phyloP scores from a whole-genome alignment of 148 eudicot species.

The Rhododendron ovatum region DNA sequence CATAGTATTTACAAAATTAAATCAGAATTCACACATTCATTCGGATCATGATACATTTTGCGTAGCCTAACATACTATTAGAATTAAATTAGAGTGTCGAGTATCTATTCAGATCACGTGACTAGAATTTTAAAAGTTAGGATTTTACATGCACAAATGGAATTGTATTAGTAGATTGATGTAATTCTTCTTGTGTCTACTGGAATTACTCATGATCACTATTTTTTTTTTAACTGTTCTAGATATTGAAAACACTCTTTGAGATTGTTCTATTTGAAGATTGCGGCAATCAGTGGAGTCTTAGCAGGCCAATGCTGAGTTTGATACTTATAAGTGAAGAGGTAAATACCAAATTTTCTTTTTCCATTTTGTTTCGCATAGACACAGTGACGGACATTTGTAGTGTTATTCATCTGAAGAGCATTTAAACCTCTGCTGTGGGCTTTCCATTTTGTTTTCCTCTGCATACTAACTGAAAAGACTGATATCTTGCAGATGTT shows the following conservation, averaged over 20 bases:
- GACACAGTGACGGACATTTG: neutral
- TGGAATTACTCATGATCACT: neutral
- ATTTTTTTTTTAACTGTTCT: conserved; percentile 21
- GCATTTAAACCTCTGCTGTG: neutral
- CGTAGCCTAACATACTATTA: no score
- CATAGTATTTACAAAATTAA: no score
- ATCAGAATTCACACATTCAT: no score
- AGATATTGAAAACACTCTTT: conserved; percentile 82
- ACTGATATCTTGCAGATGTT: conserved; percentile 31
- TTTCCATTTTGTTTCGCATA: neutral
- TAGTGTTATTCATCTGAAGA: neutral
- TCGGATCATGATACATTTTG: no score
- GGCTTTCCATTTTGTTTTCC: neutral
- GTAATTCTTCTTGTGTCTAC: neutral
- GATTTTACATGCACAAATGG: no score
- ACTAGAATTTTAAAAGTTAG: no score
- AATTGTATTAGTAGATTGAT: neutral
- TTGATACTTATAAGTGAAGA: conserved; percentile 87
- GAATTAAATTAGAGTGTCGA: no score
- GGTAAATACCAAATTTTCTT: conserved; percentile 34
- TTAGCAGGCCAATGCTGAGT: conserved; percentile 94
- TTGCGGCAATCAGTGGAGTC: conserved; percentile 90
- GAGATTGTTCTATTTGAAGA: conserved; percentile 92
- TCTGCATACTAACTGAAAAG: conserved; percentile 1
- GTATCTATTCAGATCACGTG: no score